Conservation (phyloP, 768 basidiomycete species). For the Leccinum subgranulosum region DNA sequence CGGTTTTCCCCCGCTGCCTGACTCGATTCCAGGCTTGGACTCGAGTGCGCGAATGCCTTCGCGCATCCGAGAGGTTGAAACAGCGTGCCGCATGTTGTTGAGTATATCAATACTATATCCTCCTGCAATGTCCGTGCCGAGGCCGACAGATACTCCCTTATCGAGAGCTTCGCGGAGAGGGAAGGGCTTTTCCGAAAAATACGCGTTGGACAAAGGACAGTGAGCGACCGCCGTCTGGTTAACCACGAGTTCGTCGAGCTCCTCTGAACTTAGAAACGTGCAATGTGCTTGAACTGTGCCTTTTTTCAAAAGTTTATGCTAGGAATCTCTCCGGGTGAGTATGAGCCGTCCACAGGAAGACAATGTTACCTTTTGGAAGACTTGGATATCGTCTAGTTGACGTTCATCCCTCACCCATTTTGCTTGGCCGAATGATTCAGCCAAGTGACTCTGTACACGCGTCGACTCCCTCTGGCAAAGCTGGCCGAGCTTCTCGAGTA, state of each 20-base stretch:
- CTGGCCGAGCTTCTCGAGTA: conserved; percentile 60
- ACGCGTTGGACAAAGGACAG: conserved; percentile 86
- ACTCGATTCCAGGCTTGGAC: not conserved
- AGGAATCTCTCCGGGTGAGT: conserved; percentile 14
- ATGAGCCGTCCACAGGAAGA: not conserved
- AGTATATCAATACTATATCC: conserved; percentile 82
- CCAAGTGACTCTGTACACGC: conserved; percentile 77
- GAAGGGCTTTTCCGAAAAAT: conserved; percentile 76
- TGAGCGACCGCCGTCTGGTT: conserved; percentile 70
- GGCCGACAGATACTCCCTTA: conserved; percentile 63
- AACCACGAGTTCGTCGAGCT: conserved; percentile 48
- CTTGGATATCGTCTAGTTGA: conserved; percentile 65
- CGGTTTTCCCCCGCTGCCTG: conserved; percentile 2
- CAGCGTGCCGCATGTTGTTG: conserved; percentile 76
- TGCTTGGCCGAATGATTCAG: conserved; percentile 75
- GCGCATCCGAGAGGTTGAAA: conserved; percentile 65
- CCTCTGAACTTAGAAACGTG: conserved; percentile 62
- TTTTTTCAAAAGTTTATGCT: conserved; percentile 60
- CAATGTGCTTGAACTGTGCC: conserved; percentile 85
- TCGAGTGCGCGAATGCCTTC: conserved; percentile 46
- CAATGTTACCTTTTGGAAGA: conserved; percentile 61
- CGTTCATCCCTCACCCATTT: conserved; percentile 64
- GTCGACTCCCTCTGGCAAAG: conserved; percentile 47
- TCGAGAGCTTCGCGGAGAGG: conserved; percentile 68
- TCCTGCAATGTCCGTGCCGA: conserved; percentile 85